Base-by-base conservation (phyloP, 129 eudicot species). In the Silybum marianum region DNA sequence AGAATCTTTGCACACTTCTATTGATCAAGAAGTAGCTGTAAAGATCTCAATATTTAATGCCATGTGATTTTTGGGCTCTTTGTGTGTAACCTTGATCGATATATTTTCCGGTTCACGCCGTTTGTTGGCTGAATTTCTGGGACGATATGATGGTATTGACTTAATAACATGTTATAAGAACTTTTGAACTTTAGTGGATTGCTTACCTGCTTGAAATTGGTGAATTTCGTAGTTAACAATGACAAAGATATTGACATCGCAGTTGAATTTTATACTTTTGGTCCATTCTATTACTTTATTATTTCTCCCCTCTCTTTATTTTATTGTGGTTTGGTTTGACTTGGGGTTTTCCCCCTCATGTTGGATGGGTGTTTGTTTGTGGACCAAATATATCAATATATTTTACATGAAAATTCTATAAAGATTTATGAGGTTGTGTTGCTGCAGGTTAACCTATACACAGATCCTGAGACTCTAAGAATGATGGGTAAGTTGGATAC, bases 401-500 rank as follows among this genome's bases (percentile, higher is more conserved):
- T 54, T 18, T 54, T 58, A 18, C 23, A 58, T 18, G 23, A 58
- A 58, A n/a, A 65, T 72, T 5, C 9, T 77, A 22, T 39, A 70
- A 40, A 58, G 19, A 60, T 18, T 76, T 77, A 16, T 70, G 34
- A 34, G 68, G 76, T 40, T 30, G 36, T 86, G 23, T 87, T 66
- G 71, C 62, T 88, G 89, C 95, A 92, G 97, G 84, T 95, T 73
- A 72, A 89, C 69, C 73, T 95, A 48, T 95, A 86, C 83, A 75
- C 95, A 19, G 97, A 95, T 82, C 69, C 93, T 14, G 97, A 91
- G 78, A 89, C 97, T 42, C 81, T 88, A 67, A 81, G 86, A 25
- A 80, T 86, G 85, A 88, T 95, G 97, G 99, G 99, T 95, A 84
- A 86, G 93, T 69, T 75, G 24, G 39, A 71, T 48, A 30, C 63